phyloP scores from a whole-genome alignment of 108 stramenopile genomes.

The Nitzschia sp. region DNA sequence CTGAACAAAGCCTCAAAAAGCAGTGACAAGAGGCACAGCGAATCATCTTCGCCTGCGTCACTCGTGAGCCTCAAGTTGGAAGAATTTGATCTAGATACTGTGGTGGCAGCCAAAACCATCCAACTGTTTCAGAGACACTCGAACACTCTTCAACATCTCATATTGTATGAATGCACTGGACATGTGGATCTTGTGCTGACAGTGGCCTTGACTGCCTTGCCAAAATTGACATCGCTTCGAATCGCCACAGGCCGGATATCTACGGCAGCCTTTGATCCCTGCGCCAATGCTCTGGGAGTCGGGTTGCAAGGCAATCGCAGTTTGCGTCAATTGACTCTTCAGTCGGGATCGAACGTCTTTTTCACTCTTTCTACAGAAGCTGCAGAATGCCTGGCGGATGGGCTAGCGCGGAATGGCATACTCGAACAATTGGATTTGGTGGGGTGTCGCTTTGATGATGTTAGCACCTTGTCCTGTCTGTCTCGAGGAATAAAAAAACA shows the following conservation, averaged over 20 bases:
- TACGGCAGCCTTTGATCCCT: constrained; percentile 7
- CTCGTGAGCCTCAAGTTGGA: not conserved
- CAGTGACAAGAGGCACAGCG: not conserved
- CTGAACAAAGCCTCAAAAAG: not conserved
- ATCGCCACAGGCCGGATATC: not conserved
- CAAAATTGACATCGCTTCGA: not conserved
- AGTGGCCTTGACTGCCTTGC: constrained; percentile 14
- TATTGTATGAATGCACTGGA: constrained; percentile 21
- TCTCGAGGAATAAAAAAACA: constrained; percentile 10
- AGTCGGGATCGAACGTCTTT: constrained; percentile 9
- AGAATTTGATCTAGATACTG: constrained; percentile 13
- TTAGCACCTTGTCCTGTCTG: not conserved
- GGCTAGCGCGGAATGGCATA: not conserved
- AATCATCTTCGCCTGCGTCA: not conserved
- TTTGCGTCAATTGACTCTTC: not conserved
- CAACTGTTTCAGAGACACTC: constrained; percentile 6
- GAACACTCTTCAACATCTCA: constrained; percentile 1
- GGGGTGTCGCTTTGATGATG: constrained; percentile 22
- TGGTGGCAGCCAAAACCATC: constrained; percentile 9
- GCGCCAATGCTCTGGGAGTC: constrained; percentile 27
- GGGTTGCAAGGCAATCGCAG: constrained; percentile 5
- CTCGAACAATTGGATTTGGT: constrained; percentile 2
- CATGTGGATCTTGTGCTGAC: constrained; percentile 19
- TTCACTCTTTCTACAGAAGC: constrained; percentile 24
- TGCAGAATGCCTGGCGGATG: constrained; percentile 16